Evolutionary conservation across 2,329 filamentous ascomycete genomes (phyloP).

Genomic region (Sarocladiaceae sp.): DNA sequence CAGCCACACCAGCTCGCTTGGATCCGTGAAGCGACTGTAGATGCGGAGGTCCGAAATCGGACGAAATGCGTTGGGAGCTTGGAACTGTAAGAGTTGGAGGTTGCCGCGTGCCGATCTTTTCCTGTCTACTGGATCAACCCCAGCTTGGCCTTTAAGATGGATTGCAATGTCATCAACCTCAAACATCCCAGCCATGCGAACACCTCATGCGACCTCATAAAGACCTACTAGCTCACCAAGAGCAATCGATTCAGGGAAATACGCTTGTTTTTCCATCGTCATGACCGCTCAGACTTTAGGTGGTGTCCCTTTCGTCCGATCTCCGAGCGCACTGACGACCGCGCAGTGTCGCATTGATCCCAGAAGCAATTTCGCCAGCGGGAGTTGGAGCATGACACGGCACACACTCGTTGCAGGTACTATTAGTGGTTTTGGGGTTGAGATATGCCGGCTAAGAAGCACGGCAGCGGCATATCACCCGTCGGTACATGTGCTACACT

Average conservation of each 20-base stretch:
- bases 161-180: too few relatives aligned
- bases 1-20: too few relatives aligned
- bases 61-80: background rate
- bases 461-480: background rate
- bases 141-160: background rate
- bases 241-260: too few relatives aligned
- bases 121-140: background rate
- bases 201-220: too few relatives aligned
- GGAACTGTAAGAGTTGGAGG: background rate
- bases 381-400: background rate
- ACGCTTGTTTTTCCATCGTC: too few relatives aligned
- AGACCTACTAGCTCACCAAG: too few relatives aligned
- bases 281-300: too few relatives aligned
- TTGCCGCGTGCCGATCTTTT: background rate
- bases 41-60: background rate
- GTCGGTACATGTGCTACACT: too few relatives aligned
- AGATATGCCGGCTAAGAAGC: background rate
- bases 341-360: background rate
- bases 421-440: background rate
- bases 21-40: too few relatives aligned
- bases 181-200: background rate
- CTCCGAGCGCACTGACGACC: background rate
- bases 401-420: background rate
- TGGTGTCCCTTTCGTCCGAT: too few relatives aligned
- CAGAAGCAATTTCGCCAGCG: background rate